Conservation (phyloP, 768 basidiomycete species). For the Russula brevipes region DNA sequence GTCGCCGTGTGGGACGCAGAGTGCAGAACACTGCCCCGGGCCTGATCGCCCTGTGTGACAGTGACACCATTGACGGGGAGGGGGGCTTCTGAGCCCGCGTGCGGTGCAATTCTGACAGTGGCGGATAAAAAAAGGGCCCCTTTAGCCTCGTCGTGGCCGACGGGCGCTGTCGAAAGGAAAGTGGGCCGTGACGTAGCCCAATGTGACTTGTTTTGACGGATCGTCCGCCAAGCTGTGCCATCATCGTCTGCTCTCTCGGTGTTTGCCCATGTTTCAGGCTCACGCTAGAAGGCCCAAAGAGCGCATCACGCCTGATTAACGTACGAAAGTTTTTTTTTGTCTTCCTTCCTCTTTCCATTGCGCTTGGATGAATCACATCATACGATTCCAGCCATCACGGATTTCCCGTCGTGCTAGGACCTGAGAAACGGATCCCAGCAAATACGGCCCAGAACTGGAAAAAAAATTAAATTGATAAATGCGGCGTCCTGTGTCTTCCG, state of each 20-base stretch:
- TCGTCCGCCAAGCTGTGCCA: neutral
- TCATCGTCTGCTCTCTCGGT: neutral
- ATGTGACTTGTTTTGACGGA: neutral
- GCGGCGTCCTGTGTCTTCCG: neutral
- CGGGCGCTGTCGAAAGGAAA: neutral
- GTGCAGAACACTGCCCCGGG: too few relatives aligned
- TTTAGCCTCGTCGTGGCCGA: neutral
- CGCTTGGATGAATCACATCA: neutral
- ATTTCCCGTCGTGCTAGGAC: neutral
- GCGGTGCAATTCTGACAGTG: too few relatives aligned
- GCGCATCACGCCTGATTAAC: neutral
- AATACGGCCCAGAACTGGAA: neutral
- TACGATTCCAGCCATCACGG: neutral
- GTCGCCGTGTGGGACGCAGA: too few relatives aligned
- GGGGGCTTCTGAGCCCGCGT: too few relatives aligned
- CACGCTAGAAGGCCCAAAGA: slow-evolving; percentile 12
- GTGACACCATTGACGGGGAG: too few relatives aligned
- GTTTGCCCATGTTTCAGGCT: slow-evolving; percentile 6
- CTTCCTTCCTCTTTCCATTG: neutral
- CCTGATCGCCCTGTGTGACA: too few relatives aligned
- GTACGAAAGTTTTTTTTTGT: neutral
- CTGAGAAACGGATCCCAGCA: neutral
- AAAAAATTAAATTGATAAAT: too few relatives aligned
- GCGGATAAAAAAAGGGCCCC: neutral
- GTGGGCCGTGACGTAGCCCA: neutral